A percentile compares a stretch with the other conserved stretches of the same genome.
These are phyloP conservation scores for Filobasidium uniguttulatum DNA, from an alignment of 1,284 basidiomycete genomes.

Conservation along the genomic window DNA sequence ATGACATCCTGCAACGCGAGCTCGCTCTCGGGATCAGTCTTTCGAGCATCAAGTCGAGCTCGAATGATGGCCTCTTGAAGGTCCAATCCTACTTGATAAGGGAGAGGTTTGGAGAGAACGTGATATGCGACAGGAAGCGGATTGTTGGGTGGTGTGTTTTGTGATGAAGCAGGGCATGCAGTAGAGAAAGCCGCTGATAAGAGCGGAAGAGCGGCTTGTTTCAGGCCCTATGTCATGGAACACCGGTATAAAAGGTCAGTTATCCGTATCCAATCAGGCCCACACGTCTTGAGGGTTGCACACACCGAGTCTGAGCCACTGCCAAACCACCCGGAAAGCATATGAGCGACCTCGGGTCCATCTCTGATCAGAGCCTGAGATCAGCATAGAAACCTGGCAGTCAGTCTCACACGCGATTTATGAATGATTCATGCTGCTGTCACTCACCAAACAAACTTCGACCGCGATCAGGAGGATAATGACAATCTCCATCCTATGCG, in stretches of 20 bases:
- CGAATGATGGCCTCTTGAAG: slow-evolving; percentile 58
- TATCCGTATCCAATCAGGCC: too few species aligned
- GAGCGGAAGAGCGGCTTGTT: too few species aligned
- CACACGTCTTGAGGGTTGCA: too few species aligned
- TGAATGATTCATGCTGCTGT: not conserved
- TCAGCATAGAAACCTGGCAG: not conserved
- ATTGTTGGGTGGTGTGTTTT: too few species aligned
- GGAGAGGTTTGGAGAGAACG: slow-evolving; percentile 55
- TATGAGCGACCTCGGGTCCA: slow-evolving; percentile 20
- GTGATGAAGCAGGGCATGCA: not conserved
- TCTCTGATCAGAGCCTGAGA: slow-evolving; percentile 21
- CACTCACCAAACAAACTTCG: slow-evolving; percentile 67
- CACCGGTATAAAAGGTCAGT: too few species aligned
- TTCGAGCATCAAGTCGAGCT: slow-evolving; percentile 29
- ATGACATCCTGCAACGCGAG: slow-evolving; percentile 39
- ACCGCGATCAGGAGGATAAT: slow-evolving; percentile 82
- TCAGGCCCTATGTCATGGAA: too few species aligned
- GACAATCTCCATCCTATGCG: slow-evolving; percentile 77
- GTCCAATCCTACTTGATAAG: slow-evolving; percentile 53
- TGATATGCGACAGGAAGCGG: slow-evolving; percentile 54
- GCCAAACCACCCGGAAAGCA: slow-evolving; percentile 12
- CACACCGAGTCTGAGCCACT: too few species aligned
- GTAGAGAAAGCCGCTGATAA: too few species aligned
- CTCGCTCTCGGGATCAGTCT: slow-evolving; percentile 17
- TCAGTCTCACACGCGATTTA: not conserved